Conservation (phyloP, 1,284 basidiomycete species). For the Naganishia liquefaciens region DNA sequence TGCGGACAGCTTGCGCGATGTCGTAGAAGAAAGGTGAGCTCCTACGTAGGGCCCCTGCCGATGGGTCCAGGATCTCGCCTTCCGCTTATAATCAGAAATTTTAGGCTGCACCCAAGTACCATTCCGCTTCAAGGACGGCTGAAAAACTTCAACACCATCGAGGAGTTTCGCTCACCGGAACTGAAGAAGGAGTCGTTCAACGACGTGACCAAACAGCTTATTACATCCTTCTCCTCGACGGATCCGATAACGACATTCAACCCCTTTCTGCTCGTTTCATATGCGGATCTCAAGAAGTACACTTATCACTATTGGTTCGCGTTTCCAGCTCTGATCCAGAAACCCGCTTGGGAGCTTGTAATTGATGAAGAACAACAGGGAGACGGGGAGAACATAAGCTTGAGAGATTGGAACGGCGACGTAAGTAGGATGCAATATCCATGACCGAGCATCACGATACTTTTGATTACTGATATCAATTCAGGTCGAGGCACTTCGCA, state of each 20-base stretch:
- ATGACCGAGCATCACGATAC: background rate
- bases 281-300: slow-evolving; percentile 97
- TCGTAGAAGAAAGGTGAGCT: background rate
- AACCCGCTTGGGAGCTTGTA: slow-evolving; percentile 78
- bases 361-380: slow-evolving; percentile 48
- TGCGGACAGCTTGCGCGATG: slow-evolving; percentile 42
- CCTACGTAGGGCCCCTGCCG: slow-evolving; percentile 33
- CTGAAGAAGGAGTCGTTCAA: slow-evolving; percentile 79
- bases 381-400: slow-evolving; percentile 34
- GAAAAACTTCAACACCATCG: slow-evolving; percentile 95
- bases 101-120: slow-evolving; percentile 54
- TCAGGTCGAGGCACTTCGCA: slow-evolving; percentile 17
- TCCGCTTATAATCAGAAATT: background rate
- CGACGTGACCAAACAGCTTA: slow-evolving; percentile 63
- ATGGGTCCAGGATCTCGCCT: background rate
- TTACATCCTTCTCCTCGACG: slow-evolving; percentile 33
- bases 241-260: slow-evolving; percentile 57
- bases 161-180: slow-evolving; percentile 88
- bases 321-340: slow-evolving; percentile 85
- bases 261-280: slow-evolving; percentile 84
- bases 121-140: slow-evolving; percentile 64
- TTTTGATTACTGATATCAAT: background rate
- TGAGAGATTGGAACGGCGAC: slow-evolving; percentile 23
- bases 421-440: slow-evolving; percentile 2
- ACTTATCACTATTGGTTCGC: slow-evolving; percentile 98